Evolutionary conservation across 352 stramenopile species (phyloP), one percentile per base, ranked within the genome.

Genomic region (Globisporangium recalcitrans): DNA sequence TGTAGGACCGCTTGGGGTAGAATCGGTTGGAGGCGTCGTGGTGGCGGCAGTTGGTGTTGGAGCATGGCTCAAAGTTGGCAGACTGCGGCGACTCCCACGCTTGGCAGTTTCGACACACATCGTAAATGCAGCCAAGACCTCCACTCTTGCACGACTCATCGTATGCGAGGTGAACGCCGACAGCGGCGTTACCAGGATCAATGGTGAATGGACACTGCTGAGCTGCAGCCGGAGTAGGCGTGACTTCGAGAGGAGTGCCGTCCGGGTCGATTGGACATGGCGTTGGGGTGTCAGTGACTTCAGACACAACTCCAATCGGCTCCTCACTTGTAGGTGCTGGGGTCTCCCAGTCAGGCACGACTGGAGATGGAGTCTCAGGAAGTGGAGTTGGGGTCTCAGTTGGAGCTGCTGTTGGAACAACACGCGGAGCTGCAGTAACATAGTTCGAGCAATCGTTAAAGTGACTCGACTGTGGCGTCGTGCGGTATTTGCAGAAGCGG

Each of bases 101-200:
- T 56, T 78, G 78, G 55, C 74, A 82, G 51, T 78, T 77, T 8
- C 68, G 59, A 16, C 68, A 73, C 2, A 63, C 52, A 9, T 51
- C 11, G 31, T 53, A 47, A 11, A 69, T 57, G 38, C 49, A 72
- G 6, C 64, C 66, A 11, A 29, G 16, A 22, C 53, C 62, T 8
- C 32, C 13, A 8, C 16, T 48, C 7, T 29, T 26, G 34, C 65
- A 70, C 6, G 34, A 44, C 16, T 4, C 13, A 38, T 72, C 66
- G 2, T 36, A 53, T 6, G 63, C 34, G 3, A 69, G 32, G 4
- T 64, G 32, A 27, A 71, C 60, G n/a, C 65, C 65, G 8, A 60
- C 31, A 1, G 40, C 63, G 3, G 51, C 29, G 11, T 69, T 46
- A 10, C 29, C 21, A 11, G 36, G 7, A 4, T 57, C 58, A 8